Base-by-base conservation (phyloP, 2,329 filamentous ascomycete species). In the Simplicillium sp. region DNA sequence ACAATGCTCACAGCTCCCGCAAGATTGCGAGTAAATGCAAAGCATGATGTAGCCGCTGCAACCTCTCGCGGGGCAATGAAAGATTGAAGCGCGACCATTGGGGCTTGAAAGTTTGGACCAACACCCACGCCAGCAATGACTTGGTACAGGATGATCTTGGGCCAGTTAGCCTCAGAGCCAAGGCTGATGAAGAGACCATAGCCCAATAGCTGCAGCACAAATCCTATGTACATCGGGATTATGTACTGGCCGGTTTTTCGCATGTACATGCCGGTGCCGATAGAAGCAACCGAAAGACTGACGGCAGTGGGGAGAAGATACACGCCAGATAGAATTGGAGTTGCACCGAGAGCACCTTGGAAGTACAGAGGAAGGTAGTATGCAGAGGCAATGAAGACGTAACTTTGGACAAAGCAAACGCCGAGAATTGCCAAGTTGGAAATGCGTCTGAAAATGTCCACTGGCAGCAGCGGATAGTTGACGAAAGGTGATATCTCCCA, bases 1-100 rank as follows among this genome's bases (percentile, higher is more conserved):
- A 84, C 80, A 35, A 84, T 68, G 1, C 73, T 75, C 11, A 78
- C 69, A 1, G 75, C 69, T 0, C 73, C 80, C 2, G 75, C 75
- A 3, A 85, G 62, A 43, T 79, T 79, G 12, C 80, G 72, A 9
- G 76, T 65, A 50, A 82, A 81, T 5, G 69, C 68, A 43, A 80
- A 75, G 0, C 77, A 77, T 1, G 75, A 70, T 0, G 77, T 82
- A 0, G 73, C 77, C 2, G 74, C 71, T 5, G 75, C 78, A 36
- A 78, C 77, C 48, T 82, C 77, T 29, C 65, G 62, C 38, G 63
- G 65, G 11, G 68, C 59, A 32, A 80, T 67, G 29, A 69, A 64
- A 11, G 70, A 70, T 54, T 82, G 79, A 11, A 81, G 60, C 1
- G 77, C 77, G 39, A 82, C 73, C 4, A 82, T 65, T 1, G 77